Evolutionary conservation across 108 stramenopile species (phyloP), one percentile per base, ranked within the genome.

Genomic region (Aureococcus anophagefferens): DNA sequence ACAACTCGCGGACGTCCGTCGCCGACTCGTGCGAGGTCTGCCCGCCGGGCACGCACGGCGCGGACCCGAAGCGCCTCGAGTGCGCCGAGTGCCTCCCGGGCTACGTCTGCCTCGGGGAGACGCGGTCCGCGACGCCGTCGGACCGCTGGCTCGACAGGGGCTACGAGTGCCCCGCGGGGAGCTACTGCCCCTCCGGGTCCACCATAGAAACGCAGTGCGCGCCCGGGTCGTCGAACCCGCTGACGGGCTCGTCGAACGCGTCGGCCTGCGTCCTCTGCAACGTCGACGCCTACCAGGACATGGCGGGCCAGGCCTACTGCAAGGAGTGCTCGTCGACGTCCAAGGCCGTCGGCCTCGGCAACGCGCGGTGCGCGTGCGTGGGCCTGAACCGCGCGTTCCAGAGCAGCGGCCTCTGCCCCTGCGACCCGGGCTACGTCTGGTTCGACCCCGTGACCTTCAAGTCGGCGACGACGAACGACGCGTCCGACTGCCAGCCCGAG

Each of bases 401-500:
- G 79, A 69, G 69, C 0, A 73, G 68, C 33, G 86, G 86, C 18
- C 70, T 72, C 46, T 87, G 86, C 68, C 77, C 85, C 29, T 87
- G 86, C 46, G n/a, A 62, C 31, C 81, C 86, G 33, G 80, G 83
- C 18, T 84, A 77, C 62, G 85, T 86, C 63, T 85, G 79, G 46
- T 82, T 80, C 77, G 83, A 86, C 72, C 76, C 66, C 46, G 34
- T 11, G 37, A 40, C 37, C 37, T 40, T 40, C 37, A 40, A 40
- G 37, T 40, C 37, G 4, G 4, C 37, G 7, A 40, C 37, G 11
- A 76, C 63, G 0, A 84, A 87, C 70, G 83, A 83, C 25, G 75
- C 63, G 17, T 71, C 76, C 40, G 84, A 85, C 35, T 87, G 86
- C 59, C 86, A 87, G 76, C 85, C 86, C 0, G 81, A 83, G n/a